Evolutionary conservation across 495 filamentous ascomycete genomes (phyloP).

Genomic region (Talaromyces wortmannii): DNA sequence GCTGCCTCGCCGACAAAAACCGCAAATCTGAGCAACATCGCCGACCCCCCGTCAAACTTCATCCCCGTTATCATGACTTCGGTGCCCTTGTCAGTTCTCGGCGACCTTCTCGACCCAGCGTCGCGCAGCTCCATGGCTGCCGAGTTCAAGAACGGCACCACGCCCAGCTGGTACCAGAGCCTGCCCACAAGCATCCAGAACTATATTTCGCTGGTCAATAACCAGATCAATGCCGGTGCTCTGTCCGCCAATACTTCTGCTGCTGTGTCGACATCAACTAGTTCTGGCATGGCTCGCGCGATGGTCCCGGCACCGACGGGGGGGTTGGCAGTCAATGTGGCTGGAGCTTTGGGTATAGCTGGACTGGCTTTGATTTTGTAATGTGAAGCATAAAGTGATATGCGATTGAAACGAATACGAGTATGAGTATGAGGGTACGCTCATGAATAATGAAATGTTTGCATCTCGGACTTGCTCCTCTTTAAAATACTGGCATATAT

Average conservation of each 20-base stretch:
- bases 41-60: constrained; percentile 17
- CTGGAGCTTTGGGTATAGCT: constrained; percentile 17
- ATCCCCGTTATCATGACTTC: constrained; percentile 21
- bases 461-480: too few relatives aligned
- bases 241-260: constrained; percentile 15
- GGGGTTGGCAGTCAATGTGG: constrained; percentile 12
- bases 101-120: constrained; percentile 16
- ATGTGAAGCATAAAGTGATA: background rate
- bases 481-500: too few relatives aligned
- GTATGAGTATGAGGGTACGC: background rate
- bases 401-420: background rate
- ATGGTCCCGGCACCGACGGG: constrained; percentile 13
- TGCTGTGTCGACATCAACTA: constrained; percentile 4
- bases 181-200: constrained; percentile 22
- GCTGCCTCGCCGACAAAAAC: constrained; percentile 10
- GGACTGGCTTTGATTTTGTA: constrained; percentile 19
- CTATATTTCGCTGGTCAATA: constrained; percentile 23
- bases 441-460: background rate
- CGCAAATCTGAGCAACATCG: constrained; percentile 25
- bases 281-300: constrained; percentile 6
- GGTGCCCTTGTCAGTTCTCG: constrained; percentile 18
- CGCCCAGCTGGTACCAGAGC: constrained; percentile 22
- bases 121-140: constrained; percentile 23
- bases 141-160: constrained; percentile 21
- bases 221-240: constrained; percentile 20